Conservation (phyloP, 768 basidiomycete genomes). For the Panus rudis region DNA sequence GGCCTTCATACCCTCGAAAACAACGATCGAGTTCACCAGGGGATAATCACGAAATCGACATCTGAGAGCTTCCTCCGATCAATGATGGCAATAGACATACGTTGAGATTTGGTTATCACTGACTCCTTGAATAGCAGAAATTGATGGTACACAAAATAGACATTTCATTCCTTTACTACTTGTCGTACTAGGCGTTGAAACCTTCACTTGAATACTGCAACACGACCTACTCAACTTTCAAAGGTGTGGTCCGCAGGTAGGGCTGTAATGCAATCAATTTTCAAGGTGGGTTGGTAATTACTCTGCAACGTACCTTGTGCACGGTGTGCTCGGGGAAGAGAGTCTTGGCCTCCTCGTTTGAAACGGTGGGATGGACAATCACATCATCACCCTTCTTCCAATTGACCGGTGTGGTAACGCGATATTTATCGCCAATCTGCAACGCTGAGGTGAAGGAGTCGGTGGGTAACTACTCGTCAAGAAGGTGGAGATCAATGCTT, state of each 20-base stretch:
- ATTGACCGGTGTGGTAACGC: slow-evolving; percentile 87
- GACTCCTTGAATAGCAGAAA: too few relatives aligned
- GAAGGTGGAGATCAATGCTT: background rate
- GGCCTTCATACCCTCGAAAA: too few relatives aligned
- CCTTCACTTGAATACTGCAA: too few relatives aligned
- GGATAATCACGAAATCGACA: too few relatives aligned
- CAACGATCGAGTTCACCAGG: too few relatives aligned
- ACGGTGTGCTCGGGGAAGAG: slow-evolving; percentile 80
- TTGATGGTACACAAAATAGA: too few relatives aligned
- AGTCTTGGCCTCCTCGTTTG: slow-evolving; percentile 83
- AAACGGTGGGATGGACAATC: slow-evolving; percentile 82
- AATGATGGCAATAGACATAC: too few relatives aligned
- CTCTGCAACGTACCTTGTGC: slow-evolving; percentile 53
- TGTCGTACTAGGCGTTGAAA: too few relatives aligned
- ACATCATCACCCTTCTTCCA: slow-evolving; percentile 93
- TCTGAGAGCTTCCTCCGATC: too few relatives aligned
- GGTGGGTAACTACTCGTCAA: slow-evolving; percentile 11
- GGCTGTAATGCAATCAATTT: slow-evolving; percentile 39
- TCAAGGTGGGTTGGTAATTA: background rate
- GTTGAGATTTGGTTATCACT: too few relatives aligned
- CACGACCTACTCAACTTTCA: slow-evolving; percentile 20
- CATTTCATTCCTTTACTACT: too few relatives aligned
- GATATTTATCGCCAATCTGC: slow-evolving; percentile 83
- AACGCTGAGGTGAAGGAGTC: slow-evolving; percentile 45
- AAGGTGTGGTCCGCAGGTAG: slow-evolving; percentile 81